A percentile compares a stretch with the other conserved stretches of the same genome.
Evolutionary conservation across 352 stramenopile genomes (phyloP).

Genomic region (Pythium sp.): DNA sequence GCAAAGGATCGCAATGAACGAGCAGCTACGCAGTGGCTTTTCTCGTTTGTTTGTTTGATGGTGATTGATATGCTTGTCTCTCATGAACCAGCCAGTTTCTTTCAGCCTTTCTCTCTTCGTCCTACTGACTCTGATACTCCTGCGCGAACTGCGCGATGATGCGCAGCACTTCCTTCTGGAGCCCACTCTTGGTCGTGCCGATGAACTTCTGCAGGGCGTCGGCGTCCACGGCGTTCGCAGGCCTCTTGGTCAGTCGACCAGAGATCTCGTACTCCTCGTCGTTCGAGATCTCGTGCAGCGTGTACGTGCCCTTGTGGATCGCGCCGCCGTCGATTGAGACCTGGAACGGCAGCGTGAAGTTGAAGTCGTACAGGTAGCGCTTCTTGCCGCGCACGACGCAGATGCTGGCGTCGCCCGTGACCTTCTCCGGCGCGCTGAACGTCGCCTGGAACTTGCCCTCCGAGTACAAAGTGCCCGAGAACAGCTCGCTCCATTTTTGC

Average conservation of each 20-base stretch:
- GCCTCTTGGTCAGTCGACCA: constrained; percentile 52
- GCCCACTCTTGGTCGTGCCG: constrained; percentile 32
- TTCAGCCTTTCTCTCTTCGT: background rate
- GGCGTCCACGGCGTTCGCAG: constrained; percentile 35
- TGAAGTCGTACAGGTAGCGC: constrained; percentile 87
- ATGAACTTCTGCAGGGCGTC: constrained; percentile 54
- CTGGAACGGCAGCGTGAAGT: constrained; percentile 72
- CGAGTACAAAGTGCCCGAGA: constrained; percentile 34
- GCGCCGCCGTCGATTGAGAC: constrained; percentile 45
- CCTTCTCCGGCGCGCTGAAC: constrained; percentile 63
- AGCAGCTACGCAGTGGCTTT: background rate
- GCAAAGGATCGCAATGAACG: background rate
- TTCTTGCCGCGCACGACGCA: constrained; percentile 88
- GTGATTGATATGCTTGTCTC: background rate
- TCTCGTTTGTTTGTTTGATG: background rate
- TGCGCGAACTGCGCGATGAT: constrained; percentile 53
- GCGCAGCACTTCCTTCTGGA: constrained; percentile 68
- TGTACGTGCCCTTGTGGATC: constrained; percentile 62
- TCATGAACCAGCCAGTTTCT: background rate
- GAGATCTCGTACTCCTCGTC: constrained; percentile 87
- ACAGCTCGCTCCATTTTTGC: constrained; percentile 62
- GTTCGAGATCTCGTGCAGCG: constrained; percentile 84
- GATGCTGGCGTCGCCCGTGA: constrained; percentile 84
- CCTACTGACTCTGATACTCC: constrained; percentile 74
- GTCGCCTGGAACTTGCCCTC: constrained; percentile 43